Evolutionary conservation across 768 basidiomycete species (phyloP).

Genomic region (Termitomyces sp.): DNA sequence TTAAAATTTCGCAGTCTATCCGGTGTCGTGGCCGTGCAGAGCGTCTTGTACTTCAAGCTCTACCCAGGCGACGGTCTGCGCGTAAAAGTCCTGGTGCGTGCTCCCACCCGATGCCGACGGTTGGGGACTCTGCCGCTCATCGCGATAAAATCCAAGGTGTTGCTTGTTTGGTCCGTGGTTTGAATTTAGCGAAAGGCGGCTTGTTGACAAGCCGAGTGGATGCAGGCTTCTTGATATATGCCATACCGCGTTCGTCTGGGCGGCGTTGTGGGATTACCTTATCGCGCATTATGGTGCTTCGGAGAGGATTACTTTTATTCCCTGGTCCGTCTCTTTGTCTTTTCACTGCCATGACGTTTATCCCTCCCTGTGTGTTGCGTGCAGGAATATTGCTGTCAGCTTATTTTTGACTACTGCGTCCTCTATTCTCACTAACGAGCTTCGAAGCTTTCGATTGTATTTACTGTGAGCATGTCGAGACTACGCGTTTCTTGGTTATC

Average conservation of each 20-base stretch:
- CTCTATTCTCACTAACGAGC: neutral
- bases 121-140: too few relatives aligned
- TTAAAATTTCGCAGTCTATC: constrained; percentile 13
- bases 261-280: constrained; percentile 25
- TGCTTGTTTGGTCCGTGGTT: constrained; percentile 10
- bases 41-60: constrained; percentile 17
- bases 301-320: neutral
- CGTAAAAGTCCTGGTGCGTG: constrained; percentile 13
- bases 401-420: neutral
- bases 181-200: too few relatives aligned
- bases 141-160: constrained; percentile 9
- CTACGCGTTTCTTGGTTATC: neutral
- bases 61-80: constrained; percentile 11
- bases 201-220: neutral
- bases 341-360: neutral
- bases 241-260: constrained; percentile 34
- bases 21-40: constrained; percentile 17
- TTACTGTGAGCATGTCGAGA: constrained; percentile 17
- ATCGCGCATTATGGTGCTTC: neutral
- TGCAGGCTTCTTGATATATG: constrained; percentile 30
- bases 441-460: constrained; percentile 14
- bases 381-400: constrained; percentile 16
- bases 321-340: neutral
- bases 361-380: too few relatives aligned
- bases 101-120: too few relatives aligned